phyloP scores from a whole-genome alignment of 345 rosid genomes.

The Microthlaspi erraticum region DNA sequence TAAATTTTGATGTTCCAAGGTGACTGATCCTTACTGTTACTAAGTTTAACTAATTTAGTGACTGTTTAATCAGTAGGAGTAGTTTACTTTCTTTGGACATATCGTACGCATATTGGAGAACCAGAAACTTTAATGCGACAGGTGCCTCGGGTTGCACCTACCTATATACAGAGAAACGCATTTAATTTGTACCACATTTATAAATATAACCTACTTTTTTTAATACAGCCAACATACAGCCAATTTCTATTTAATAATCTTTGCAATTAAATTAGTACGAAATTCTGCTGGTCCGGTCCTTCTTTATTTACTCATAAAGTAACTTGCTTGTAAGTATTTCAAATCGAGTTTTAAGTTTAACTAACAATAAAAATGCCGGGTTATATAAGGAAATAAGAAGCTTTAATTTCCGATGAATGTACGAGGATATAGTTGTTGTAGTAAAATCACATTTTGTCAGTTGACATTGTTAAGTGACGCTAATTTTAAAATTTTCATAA shows the following conservation, averaged over 20 bases:
- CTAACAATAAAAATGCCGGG: not conserved
- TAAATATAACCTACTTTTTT: conserved; percentile 7
- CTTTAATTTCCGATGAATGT: not conserved
- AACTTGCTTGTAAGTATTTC: not conserved
- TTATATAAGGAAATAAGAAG: conserved; percentile 4
- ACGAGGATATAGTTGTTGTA: not conserved
- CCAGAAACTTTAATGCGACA: conserved; percentile 28
- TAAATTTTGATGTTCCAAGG: conserved; percentile 3
- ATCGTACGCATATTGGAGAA: not conserved
- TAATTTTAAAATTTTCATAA: conserved; percentile 16
- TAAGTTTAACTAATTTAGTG: conserved; percentile 1
- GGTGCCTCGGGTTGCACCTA: conserved; percentile 17
- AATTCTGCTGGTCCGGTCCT: conserved; percentile 13
- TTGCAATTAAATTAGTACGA: not conserved
- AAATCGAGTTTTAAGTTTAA: not conserved
- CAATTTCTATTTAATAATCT: not conserved
- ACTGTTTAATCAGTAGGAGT: conserved; percentile 7
- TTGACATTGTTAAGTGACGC: conserved; percentile 19
- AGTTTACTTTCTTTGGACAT: not conserved
- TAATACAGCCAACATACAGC: not conserved
- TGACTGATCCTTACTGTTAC: not conserved
- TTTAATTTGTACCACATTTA: conserved; percentile 27
- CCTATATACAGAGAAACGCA: conserved; percentile 10
- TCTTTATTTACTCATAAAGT: not conserved
- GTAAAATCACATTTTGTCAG: not conserved